Percentiles rank a stretch among this genome's conserved stretches.
Evolutionary conservation across 208 protist genomes (phyloP).

Genomic region (Trichomonas vaginalis): DNA sequence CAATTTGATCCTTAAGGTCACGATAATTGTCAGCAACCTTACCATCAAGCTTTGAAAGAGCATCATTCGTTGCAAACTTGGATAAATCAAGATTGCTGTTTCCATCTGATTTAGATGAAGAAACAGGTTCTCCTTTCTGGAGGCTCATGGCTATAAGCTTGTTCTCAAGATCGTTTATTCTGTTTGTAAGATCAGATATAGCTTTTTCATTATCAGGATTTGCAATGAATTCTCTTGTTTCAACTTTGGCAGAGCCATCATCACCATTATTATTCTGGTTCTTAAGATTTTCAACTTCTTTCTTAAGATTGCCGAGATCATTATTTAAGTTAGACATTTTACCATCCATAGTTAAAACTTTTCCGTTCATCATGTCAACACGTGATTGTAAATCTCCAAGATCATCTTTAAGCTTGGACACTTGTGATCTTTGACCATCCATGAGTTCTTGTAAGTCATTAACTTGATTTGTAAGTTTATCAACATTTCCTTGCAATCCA

Average conservation of each 20-base stretch:
- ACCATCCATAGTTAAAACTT: neutral
- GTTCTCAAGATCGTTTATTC: neutral
- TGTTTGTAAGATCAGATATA: neutral
- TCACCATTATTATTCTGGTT: neutral
- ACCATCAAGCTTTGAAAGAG: neutral
- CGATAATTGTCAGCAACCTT: neutral
- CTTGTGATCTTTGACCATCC: neutral
- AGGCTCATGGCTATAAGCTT: neutral
- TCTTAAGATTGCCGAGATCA: neutral
- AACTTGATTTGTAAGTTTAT: neutral
- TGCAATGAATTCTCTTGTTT: neutral
- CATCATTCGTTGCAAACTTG: neutral
- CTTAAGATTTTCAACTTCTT: neutral
- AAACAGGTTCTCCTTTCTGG: neutral
- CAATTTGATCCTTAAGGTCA: neutral
- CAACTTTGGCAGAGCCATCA: neutral
- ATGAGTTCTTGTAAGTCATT: constrained; percentile 5
- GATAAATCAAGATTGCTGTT: neutral
- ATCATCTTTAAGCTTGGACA: neutral
- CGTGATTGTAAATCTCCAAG: neutral
- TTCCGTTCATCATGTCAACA: neutral
- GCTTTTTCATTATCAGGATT: neutral
- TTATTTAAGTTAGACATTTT: neutral
- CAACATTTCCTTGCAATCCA: neutral
- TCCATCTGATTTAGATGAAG: neutral